Conservation (phyloP, 1,284 basidiomycete species). For the Caloboletus inedulis region DNA sequence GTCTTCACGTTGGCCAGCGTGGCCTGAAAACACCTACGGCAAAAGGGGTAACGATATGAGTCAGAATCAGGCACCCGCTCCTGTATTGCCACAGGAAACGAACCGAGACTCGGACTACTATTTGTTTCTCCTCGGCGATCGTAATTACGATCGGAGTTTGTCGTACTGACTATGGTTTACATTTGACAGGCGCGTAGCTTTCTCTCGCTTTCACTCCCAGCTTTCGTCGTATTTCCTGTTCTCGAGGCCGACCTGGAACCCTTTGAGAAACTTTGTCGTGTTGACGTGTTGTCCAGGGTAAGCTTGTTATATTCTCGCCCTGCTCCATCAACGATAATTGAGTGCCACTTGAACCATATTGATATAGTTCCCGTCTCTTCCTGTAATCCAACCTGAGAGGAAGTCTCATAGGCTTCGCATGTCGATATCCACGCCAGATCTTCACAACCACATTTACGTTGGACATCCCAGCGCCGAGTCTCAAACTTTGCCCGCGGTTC, state of each 20-base stretch:
- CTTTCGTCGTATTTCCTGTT: constrained; percentile 50
- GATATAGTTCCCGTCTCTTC: constrained; percentile 22
- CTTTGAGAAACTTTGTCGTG: constrained; percentile 48
- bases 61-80: constrained; percentile 25
- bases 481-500: constrained; percentile 1
- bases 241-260: constrained; percentile 61
- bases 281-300: constrained; percentile 41
- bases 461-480: constrained; percentile 8
- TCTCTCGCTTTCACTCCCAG: constrained; percentile 46
- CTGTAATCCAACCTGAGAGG: constrained; percentile 23
- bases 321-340: neutral
- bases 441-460: constrained; percentile 19
- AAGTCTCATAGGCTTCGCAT: constrained; percentile 33
- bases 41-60: constrained; percentile 9
- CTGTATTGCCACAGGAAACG: constrained; percentile 1
- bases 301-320: constrained; percentile 12
- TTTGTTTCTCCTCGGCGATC: constrained; percentile 20
- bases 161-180: constrained; percentile 12
- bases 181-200: constrained; percentile 49
- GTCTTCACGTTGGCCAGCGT: neutral
- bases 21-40: neutral
- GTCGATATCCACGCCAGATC: constrained; percentile 40
- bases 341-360: neutral
- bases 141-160: constrained; percentile 13
- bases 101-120: constrained; percentile 4